Evolutionary conservation across 1,284 basidiomycete species (phyloP).

Genomic region (Sparassis latifolia): DNA sequence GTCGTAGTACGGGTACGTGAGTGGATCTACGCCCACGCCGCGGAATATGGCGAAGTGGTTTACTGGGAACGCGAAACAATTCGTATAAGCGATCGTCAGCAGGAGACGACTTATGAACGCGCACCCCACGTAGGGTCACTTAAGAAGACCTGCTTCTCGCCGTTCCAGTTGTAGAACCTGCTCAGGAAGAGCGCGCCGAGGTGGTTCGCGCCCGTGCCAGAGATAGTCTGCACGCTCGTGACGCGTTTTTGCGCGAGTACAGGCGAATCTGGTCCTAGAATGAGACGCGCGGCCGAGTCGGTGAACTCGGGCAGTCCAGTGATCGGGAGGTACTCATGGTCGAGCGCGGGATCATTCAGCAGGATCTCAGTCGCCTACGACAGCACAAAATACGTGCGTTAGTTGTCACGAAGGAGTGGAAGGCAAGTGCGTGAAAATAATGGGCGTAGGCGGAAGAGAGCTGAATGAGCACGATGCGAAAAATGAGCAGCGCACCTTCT

Average conservation of each 20-base stretch:
- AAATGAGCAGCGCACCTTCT: constrained; percentile 52
- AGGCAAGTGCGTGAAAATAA: not conserved
- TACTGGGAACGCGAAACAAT: constrained; percentile 36
- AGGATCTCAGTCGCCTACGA: constrained; percentile 68
- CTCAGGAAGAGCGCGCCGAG: constrained; percentile 86
- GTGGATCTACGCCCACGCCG: constrained; percentile 75
- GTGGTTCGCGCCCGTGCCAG: constrained; percentile 94
- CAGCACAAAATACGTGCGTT: not conserved
- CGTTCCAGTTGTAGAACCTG: constrained; percentile 65
- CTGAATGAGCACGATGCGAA: constrained; percentile 2
- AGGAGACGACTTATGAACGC: constrained; percentile 18
- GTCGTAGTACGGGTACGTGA: constrained; percentile 90
- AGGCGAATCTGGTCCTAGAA: constrained; percentile 71
- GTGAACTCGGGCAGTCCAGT: constrained; percentile 84
- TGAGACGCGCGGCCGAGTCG: constrained; percentile 71
- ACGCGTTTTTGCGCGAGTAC: constrained; percentile 70
- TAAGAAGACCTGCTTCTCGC: constrained; percentile 64
- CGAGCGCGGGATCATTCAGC: constrained; percentile 65
- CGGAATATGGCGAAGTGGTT: constrained; percentile 90
- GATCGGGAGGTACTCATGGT: constrained; percentile 95
- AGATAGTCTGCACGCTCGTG: constrained; percentile 85
- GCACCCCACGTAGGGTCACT: constrained; percentile 92
- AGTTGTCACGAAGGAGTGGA: not conserved
- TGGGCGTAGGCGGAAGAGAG: constrained; percentile 3
- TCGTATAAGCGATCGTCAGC: not conserved